A percentile compares a stretch with the other conserved stretches of the same genome.
Evolutionary conservation across 2,329 filamentous ascomycete species (phyloP).

Genomic region (Ustulina deusta): DNA sequence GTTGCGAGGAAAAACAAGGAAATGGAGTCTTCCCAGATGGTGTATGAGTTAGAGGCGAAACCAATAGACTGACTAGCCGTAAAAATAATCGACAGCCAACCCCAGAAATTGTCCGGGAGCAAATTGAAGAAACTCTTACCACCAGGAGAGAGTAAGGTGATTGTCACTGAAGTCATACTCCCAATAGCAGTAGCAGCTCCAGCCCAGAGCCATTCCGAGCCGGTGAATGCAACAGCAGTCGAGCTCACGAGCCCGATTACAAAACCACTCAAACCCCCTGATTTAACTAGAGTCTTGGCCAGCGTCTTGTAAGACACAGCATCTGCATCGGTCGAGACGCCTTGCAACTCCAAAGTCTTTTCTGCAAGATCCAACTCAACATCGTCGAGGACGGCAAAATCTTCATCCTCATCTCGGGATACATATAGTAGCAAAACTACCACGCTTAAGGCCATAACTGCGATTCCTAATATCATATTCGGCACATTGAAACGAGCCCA

Average conservation of each 20-base stretch:
- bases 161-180: conserved; percentile 57
- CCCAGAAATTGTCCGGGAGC: conserved; percentile 83
- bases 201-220: conserved; percentile 57
- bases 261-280: conserved; percentile 53
- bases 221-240: conserved; percentile 50
- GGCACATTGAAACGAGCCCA: conserved; percentile 94
- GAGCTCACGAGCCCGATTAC: conserved; percentile 52
- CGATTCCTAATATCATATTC: conserved; percentile 85
- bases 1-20: conserved; percentile 90
- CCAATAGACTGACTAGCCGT: conserved; percentile 90
- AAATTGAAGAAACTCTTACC: conserved; percentile 63
- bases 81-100: conserved; percentile 85
- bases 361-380: conserved; percentile 70
- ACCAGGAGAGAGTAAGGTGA: conserved; percentile 57
- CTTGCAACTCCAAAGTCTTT: conserved; percentile 66
- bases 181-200: conserved; percentile 58
- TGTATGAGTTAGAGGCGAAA: conserved; percentile 98
- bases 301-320: conserved; percentile 53
- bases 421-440: conserved; percentile 79
- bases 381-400: conserved; percentile 66
- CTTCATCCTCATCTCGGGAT: conserved; percentile 66
- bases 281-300: conserved; percentile 55
- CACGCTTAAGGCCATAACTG: conserved; percentile 76
- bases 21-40: conserved; percentile 98
- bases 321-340: conserved; percentile 47